phyloP scores from a whole-genome alignment of 78 protist genomes.

The Dictyostelium capitatum region DNA sequence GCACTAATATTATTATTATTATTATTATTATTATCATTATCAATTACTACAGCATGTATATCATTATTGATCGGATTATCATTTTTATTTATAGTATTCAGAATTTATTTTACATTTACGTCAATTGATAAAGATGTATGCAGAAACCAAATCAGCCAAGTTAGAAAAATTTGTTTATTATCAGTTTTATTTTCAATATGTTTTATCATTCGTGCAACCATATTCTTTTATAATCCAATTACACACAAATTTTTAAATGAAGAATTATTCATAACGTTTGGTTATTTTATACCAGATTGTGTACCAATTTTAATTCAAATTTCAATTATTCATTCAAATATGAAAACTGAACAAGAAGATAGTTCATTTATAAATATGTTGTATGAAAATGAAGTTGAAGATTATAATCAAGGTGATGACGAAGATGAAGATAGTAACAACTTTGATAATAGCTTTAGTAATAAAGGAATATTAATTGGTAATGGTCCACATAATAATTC shows the following conservation, averaged over 20 bases:
- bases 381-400: constrained; percentile 71
- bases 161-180: constrained; percentile 49
- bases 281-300: constrained; percentile 68
- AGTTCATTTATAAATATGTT: constrained; percentile 19
- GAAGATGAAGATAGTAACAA: not conserved
- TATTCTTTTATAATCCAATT: constrained; percentile 72
- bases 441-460: not conserved
- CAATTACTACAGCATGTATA: not conserved
- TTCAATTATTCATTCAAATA: constrained; percentile 33
- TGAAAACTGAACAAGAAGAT: constrained; percentile 64
- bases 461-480: not conserved
- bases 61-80: constrained; percentile 47
- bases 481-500: not conserved
- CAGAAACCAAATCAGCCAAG: constrained; percentile 40
- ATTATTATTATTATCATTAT: not conserved
- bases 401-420: not conserved
- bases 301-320: constrained; percentile 53
- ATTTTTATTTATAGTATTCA: constrained; percentile 38
- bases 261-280: constrained; percentile 60
- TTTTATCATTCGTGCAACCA: constrained; percentile 27
- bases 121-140: constrained; percentile 59
- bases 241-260: constrained; percentile 37
- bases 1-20: not conserved
- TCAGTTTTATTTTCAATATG: constrained; percentile 30
- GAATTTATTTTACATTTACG: constrained; percentile 49